These are phyloP conservation scores for Cyclaneusma minus DNA, from an alignment of 2,329 filamentous ascomycete genomes.

Conservation along the genomic window DNA sequence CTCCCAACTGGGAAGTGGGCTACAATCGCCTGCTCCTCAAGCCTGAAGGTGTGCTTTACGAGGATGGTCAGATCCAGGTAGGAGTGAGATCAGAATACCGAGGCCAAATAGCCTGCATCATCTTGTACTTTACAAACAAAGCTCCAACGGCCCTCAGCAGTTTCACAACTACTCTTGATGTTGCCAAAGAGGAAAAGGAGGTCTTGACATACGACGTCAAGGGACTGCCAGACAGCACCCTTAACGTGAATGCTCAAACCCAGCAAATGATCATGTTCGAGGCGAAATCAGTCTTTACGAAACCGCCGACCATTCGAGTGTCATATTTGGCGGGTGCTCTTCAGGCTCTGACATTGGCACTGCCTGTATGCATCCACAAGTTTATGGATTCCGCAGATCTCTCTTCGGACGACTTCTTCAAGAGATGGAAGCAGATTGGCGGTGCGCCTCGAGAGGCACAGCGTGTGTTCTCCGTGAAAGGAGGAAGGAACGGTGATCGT, in stretches of 20 bases:
- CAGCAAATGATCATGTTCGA: conserved; percentile 95
- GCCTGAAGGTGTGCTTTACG: conserved; percentile 79
- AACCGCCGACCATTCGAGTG: conserved; percentile 80
- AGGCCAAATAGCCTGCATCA: conserved; percentile 86
- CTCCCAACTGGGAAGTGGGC: conserved; percentile 85
- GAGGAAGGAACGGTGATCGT: conserved; percentile 35
- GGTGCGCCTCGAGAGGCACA: conserved; percentile 77
- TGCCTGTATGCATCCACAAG: conserved; percentile 81
- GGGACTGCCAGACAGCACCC: conserved; percentile 68
- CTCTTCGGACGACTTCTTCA: conserved; percentile 89
- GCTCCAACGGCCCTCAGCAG: conserved; percentile 71
- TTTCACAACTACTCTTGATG: conserved; percentile 86
- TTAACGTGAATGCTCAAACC: conserved; percentile 60
- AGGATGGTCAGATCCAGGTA: conserved; percentile 87
- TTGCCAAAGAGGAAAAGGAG: conserved; percentile 48
- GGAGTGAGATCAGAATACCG: conserved; percentile 89
- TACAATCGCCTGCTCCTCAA: conserved; percentile 70
- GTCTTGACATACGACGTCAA: conserved; percentile 77
- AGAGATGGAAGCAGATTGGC: conserved; percentile 97
- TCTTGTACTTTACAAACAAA: conserved; percentile 93
- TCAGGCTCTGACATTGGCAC: conserved; percentile 79
- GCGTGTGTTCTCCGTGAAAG: conserved; percentile 58
- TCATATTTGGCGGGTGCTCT: conserved; percentile 88
- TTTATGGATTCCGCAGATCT: conserved; percentile 92
- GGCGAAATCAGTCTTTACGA: conserved; percentile 63